phyloP scores from a whole-genome alignment of 2,329 filamentous ascomycete genomes.

The Aspergillus puulaauensis region DNA sequence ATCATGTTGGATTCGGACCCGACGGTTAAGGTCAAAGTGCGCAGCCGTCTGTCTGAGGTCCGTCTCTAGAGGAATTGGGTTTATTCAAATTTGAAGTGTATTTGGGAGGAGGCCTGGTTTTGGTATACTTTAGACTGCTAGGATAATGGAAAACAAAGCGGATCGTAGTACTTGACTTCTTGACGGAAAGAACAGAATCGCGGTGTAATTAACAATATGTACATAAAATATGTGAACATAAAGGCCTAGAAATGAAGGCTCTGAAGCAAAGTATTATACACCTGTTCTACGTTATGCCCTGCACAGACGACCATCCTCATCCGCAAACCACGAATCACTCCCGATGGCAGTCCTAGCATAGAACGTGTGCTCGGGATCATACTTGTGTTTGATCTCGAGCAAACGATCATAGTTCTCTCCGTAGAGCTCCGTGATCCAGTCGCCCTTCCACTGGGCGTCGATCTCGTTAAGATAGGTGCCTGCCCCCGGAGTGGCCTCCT shows the following conservation, averaged over 20 bases:
- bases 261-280: not conserved
- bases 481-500: not conserved
- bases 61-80: not conserved
- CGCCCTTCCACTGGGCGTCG: slow-evolving; percentile 19
- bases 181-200: too few species aligned
- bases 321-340: not conserved
- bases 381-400: not conserved
- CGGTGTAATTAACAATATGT: not conserved
- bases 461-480: slow-evolving; percentile 26
- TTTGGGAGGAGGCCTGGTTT: not conserved
- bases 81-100: not conserved
- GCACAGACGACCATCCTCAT: not conserved
- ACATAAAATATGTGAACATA: not conserved
- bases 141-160: too few species aligned
- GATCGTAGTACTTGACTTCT: too few species aligned
- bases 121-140: too few species aligned
- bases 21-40: not conserved
- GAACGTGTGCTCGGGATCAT: not conserved
- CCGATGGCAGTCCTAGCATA: not conserved
- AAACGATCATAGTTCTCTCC: slow-evolving; percentile 14
- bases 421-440: slow-evolving; percentile 25
- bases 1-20: not conserved
- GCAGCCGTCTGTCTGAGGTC: not conserved
- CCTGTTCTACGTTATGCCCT: not conserved
- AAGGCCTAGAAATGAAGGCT: not conserved